phyloP scores from a whole-genome alignment of 2,329 filamentous ascomycete genomes.

The Microsporum canis region DNA sequence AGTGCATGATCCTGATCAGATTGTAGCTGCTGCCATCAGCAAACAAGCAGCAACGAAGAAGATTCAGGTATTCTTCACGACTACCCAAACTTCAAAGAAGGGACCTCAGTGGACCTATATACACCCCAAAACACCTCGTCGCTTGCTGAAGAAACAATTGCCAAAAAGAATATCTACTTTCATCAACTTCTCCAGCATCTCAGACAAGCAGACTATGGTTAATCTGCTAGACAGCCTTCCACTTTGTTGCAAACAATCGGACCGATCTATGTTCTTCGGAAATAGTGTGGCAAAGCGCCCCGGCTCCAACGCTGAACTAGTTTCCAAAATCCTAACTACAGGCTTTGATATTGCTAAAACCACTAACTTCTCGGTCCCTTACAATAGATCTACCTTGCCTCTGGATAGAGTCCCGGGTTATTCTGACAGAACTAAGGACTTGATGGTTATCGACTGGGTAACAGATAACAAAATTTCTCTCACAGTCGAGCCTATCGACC shows the following conservation, averaged over 20 bases:
- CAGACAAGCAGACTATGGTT: not conserved
- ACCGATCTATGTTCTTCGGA: not conserved
- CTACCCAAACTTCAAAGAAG: not conserved
- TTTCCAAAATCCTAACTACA: not conserved
- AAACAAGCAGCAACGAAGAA: not conserved
- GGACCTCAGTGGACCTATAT: not conserved
- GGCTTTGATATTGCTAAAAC: not conserved
- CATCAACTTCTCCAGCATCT: not conserved
- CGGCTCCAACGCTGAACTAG: not conserved
- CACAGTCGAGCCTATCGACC: not conserved
- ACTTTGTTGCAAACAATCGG: not conserved
- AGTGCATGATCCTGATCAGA: not conserved
- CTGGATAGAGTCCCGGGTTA: constrained; percentile 1
- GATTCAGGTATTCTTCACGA: not conserved
- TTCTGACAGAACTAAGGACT: not conserved
- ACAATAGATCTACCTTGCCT: constrained; percentile 3
- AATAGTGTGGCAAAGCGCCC: not conserved
- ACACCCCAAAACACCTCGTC: not conserved
- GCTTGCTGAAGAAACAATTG: not conserved
- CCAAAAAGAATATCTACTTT: constrained; percentile 4
- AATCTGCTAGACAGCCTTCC: not conserved
- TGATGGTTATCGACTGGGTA: not conserved
- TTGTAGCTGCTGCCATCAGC: not conserved
- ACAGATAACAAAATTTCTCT: not conserved
- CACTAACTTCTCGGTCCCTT: not conserved